Percentiles rank a stretch among this genome's conserved stretches.
phyloP scores from a whole-genome alignment of 139 green algal species.

The Chlorella sp. region DNA sequence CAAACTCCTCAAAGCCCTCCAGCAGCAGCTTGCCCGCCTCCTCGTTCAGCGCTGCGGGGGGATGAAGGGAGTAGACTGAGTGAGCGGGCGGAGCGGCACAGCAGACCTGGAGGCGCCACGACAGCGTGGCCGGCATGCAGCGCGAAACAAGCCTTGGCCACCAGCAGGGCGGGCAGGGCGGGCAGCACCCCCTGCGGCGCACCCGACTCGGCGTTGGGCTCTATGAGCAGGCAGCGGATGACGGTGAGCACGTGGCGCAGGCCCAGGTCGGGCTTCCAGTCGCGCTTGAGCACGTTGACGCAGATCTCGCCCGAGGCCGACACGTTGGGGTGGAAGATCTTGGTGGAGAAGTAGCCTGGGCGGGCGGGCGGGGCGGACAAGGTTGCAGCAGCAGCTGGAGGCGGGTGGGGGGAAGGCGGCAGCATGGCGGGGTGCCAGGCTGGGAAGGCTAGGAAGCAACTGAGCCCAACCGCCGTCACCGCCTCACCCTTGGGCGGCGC shows the following conservation, averaged over 20 bases:
- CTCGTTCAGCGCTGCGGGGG: constrained; percentile 89
- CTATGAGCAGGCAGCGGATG: constrained; percentile 95
- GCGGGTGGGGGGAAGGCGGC: not conserved
- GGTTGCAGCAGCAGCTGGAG: not conserved
- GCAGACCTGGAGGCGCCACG: too few relatives aligned
- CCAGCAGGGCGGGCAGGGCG: too few relatives aligned
- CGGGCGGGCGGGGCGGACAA: not conserved
- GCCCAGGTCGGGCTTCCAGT: constrained; percentile 90
- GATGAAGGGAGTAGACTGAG: not conserved
- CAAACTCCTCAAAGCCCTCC: constrained; percentile 91
- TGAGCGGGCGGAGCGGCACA: not conserved
- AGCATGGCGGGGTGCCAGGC: too few relatives aligned
- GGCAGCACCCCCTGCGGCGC: not conserved
- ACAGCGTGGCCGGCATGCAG: too few relatives aligned
- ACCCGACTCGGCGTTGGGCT: constrained; percentile 93
- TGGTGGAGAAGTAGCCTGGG: constrained; percentile 86
- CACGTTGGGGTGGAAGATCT: constrained; percentile 99
- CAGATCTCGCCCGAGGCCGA: constrained; percentile 93
- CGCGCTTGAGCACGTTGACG: constrained; percentile 97
- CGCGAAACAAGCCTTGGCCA: too few relatives aligned
- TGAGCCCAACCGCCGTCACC: not conserved
- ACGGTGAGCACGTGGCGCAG: constrained; percentile 90
- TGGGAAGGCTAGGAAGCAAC: not conserved
- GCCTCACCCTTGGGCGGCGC: constrained; percentile 69
- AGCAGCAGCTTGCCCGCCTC: constrained; percentile 95